Evolutionary conservation across 1,284 basidiomycete species (phyloP), one percentile per base, ranked within the genome.

Genomic region (Volvariella volvacea): DNA sequence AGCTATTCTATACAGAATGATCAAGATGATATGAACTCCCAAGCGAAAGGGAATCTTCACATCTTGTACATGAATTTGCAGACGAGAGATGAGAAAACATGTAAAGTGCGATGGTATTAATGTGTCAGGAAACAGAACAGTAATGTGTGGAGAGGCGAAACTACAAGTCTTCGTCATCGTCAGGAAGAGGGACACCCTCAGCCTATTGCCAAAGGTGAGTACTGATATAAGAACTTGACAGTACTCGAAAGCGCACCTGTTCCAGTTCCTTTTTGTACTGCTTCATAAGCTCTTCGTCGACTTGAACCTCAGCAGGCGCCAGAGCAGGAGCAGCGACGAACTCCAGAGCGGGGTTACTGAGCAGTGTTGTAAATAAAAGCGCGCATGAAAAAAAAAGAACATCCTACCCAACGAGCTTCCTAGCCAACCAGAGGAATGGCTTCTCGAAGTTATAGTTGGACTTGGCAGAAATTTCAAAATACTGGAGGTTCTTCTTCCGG

Each of bases 401-500:
- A 45, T 71, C 87, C 54, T 58, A 91, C 91, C 93, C 96, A 55
- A 95, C 92, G 51, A 99, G 78, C 76, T 99, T 99, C 71, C 94
- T 83, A 45, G 92, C 95, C 62, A 99, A 79, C 96, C 96, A 99
- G 53, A 99, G 81, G 92, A 99, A 99, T 41, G 96, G 96, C 71
- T 99, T 98, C 74, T 99, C 96, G 63, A 99, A 99, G 80, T 99
- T 99, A 74, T 99, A 99, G 80, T 99, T 99, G 44, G 92, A 97
- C 73, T 99, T 99, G 52, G 96, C 96, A 3, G 94, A 98, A 61
- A 99, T 99, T 65, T 99, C 96, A 65, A 95, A 99, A 79, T 99
- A 99, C 68, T 99, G 96, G 48, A 99, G 80, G 74, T 96, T 98
- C 83, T 99, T 99, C 89, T 99, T 99, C 65, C 96, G 82, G 80